Conservation (phyloP, 2,329 filamentous ascomycete species). For the Fusarium sp. region DNA sequence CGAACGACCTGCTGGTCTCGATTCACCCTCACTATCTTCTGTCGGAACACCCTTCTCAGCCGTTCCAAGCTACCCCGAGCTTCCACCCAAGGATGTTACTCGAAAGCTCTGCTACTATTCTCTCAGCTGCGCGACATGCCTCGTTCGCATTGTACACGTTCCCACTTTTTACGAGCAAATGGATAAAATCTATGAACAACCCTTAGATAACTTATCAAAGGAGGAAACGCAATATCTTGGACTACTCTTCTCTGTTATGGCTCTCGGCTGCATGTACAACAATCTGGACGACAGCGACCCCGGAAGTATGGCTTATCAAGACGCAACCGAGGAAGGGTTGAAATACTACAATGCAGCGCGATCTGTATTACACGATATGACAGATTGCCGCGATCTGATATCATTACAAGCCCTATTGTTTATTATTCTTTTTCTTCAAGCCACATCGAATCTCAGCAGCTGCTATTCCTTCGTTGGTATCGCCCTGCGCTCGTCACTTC, state of each 20-base stretch:
- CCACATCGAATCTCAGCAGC: slow-evolving; percentile 80
- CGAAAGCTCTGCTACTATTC: slow-evolving; percentile 67
- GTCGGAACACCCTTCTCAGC: slow-evolving; percentile 73
- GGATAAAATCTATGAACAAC: slow-evolving; percentile 80
- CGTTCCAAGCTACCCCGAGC: slow-evolving; percentile 68
- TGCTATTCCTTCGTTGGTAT: slow-evolving; percentile 87
- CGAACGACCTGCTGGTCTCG: slow-evolving; percentile 68
- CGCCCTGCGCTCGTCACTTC: slow-evolving; percentile 78
- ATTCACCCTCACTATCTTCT: slow-evolving; percentile 74
- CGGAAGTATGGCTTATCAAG: slow-evolving; percentile 61
- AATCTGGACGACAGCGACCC: slow-evolving; percentile 67
- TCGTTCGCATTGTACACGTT: slow-evolving; percentile 80
- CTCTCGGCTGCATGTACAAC: slow-evolving; percentile 79
- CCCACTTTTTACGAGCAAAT: slow-evolving; percentile 84
- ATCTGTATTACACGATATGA: slow-evolving; percentile 73
- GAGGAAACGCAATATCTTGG: slow-evolving; percentile 78
- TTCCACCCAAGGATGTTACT: slow-evolving; percentile 74
- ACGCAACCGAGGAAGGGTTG: slow-evolving; percentile 70
- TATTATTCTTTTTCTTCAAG: slow-evolving; percentile 84
- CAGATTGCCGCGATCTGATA: slow-evolving; percentile 78
- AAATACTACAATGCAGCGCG: slow-evolving; percentile 80
- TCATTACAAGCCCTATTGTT: slow-evolving; percentile 82
- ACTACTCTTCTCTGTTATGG: slow-evolving; percentile 76
- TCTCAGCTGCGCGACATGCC: slow-evolving; percentile 68
- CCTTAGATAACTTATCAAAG: slow-evolving; percentile 71